Conservation (phyloP, 192 early-diverging fungal genomes). For the Chytriomyces sp. region DNA sequence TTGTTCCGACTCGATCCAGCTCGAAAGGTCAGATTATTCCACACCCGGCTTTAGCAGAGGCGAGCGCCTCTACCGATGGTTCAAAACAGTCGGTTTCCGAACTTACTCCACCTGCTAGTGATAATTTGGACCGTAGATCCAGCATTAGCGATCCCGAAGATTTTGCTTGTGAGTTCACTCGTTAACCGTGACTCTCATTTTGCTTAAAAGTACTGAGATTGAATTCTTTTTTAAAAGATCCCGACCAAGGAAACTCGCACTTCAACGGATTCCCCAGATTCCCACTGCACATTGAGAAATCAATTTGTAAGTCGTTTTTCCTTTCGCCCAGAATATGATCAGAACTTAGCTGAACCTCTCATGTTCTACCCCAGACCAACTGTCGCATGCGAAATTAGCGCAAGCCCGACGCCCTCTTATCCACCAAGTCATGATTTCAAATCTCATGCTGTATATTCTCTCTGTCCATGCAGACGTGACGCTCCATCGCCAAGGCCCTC, state of each 20-base stretch:
- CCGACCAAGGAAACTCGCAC: conserved; percentile 2
- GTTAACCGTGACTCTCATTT: background rate
- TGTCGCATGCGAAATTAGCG: conserved; percentile 58
- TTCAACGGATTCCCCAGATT: conserved; percentile 30
- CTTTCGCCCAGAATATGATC: background rate
- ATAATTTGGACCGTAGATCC: background rate
- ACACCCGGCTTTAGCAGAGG: background rate
- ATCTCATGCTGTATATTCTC: conserved; percentile 63
- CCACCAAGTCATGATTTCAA: conserved; percentile 58
- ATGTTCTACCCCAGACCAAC: conserved; percentile 29
- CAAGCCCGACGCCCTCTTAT: conserved; percentile 47
- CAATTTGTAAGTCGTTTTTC: conserved; percentile 23
- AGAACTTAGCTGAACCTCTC: background rate
- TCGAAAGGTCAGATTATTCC: background rate
- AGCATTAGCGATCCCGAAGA: conserved; percentile 14
- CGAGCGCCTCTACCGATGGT: background rate
- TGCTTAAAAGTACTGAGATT: background rate
- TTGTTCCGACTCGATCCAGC: background rate
- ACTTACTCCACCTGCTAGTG: background rate
- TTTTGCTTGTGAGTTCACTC: conserved; percentile 18
- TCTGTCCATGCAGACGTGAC: conserved; percentile 60
- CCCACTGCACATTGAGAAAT: conserved; percentile 38
- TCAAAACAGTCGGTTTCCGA: too few relatives aligned
- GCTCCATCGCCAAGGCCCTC: conserved; percentile 47
- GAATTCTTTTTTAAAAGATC: background rate